Conservation (phyloP, 2,329 filamentous ascomycete species). For the Pezicula neosporulosa region DNA sequence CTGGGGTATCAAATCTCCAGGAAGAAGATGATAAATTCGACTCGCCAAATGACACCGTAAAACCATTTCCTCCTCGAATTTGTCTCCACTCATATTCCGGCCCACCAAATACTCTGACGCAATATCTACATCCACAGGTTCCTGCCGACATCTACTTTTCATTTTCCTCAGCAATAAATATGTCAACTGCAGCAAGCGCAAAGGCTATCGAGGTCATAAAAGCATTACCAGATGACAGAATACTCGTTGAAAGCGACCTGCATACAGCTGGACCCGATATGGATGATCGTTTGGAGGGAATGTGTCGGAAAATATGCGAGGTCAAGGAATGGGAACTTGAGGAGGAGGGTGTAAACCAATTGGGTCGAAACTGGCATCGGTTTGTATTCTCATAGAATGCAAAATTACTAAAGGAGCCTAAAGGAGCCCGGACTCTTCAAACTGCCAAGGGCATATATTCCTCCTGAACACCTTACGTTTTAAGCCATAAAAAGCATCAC, state of each 20-base stretch:
- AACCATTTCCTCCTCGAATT: conserved; percentile 79
- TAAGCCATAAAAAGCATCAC: no score
- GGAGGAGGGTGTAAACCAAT: conserved; percentile 61
- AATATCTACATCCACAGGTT: conserved; percentile 71
- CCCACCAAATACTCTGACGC: conserved; percentile 67
- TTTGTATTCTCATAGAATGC: conserved; percentile 46
- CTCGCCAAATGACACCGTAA: conserved; percentile 32
- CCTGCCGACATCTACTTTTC: conserved; percentile 82
- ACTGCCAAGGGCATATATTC: background rate
- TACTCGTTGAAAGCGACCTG: conserved; percentile 88
- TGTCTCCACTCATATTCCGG: conserved; percentile 95
- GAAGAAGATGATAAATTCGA: conserved; percentile 31
- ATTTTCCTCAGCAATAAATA: conserved; percentile 82
- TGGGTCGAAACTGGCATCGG: conserved; percentile 72
- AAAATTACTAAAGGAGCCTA: background rate
- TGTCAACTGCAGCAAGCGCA: conserved; percentile 48
- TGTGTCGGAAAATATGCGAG: conserved; percentile 71
- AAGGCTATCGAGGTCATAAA: conserved; percentile 58
- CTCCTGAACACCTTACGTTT: no score
- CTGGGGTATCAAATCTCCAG: conserved; percentile 32
- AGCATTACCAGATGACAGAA: conserved; percentile 69
- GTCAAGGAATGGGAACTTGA: conserved; percentile 75
- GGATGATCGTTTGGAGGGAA: conserved; percentile 73
- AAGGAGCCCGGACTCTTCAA: background rate
- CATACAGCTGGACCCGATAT: conserved; percentile 78